Percentiles rank a stretch among this genome's conserved stretches.
phyloP scores from a whole-genome alignment of 2,329 filamentous ascomycete genomes.

The Aspergillus ochraceoroseus region DNA sequence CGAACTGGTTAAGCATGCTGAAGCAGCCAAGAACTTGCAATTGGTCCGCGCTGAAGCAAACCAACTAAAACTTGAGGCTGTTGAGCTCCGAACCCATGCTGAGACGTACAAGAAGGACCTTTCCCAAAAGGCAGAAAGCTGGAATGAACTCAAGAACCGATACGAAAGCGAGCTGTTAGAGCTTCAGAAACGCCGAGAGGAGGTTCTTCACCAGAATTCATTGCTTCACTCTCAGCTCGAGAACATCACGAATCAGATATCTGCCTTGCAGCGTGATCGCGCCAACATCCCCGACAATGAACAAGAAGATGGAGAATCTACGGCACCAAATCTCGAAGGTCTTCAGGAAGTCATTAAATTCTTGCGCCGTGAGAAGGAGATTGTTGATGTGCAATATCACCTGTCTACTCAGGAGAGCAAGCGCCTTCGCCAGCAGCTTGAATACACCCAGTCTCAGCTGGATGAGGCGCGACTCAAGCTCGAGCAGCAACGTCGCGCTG shows the following conservation, averaged over 20 bases:
- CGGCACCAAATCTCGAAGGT: constrained; percentile 61
- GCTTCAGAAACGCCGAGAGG: constrained; percentile 71
- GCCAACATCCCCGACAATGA: constrained; percentile 51
- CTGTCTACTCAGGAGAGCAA: constrained; percentile 83
- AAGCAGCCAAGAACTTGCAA: constrained; percentile 83
- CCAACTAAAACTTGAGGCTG: constrained; percentile 71
- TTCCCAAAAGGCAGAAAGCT: constrained; percentile 76
- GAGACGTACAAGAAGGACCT: constrained; percentile 79
- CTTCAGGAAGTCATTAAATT: constrained; percentile 89
- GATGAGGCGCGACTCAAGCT: constrained; percentile 86
- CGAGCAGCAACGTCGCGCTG: constrained; percentile 75
- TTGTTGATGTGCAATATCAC: constrained; percentile 93
- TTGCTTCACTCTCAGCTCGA: constrained; percentile 87
- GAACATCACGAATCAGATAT: constrained; percentile 71
- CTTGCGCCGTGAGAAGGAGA: constrained; percentile 91
- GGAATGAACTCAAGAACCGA: constrained; percentile 73
- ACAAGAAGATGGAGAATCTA: constrained; percentile 44
- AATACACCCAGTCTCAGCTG: constrained; percentile 79
- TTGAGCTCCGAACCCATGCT: constrained; percentile 70
- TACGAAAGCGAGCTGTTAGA: constrained; percentile 82
- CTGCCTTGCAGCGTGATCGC: constrained; percentile 71
- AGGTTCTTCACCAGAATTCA: constrained; percentile 83
- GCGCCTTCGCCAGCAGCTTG: constrained; percentile 81
- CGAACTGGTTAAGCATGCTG: constrained; percentile 89
- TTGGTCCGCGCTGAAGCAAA: constrained; percentile 74